A percentile compares a stretch with the other conserved stretches of the same genome.
Conservation (phyloP, 2,329 filamentous ascomycete species). For the Fusarium phyllophilum region DNA sequence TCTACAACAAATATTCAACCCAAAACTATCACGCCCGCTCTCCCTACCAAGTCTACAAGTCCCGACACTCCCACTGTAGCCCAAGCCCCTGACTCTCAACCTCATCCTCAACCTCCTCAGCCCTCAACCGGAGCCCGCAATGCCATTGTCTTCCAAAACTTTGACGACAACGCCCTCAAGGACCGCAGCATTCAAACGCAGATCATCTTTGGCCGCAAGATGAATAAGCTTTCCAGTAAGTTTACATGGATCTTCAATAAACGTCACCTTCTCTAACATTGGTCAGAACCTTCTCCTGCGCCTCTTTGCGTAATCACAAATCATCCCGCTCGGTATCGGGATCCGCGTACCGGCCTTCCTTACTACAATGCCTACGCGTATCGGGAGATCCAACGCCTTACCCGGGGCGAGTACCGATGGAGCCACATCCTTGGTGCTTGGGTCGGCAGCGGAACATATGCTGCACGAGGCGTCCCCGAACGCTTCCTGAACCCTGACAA, state of each 20-base stretch:
- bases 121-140: conserved; percentile 61
- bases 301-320: conserved; percentile 84
- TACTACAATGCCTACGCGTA: conserved; percentile 86
- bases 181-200: conserved; percentile 67
- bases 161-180: conserved; percentile 65
- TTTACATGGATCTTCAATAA: conserved; percentile 4
- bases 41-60: conserved; percentile 13
- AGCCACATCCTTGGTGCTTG: conserved; percentile 84
- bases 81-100: conserved; percentile 32
- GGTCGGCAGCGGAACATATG: conserved; percentile 73
- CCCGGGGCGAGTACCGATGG: conserved; percentile 81
- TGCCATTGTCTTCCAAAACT: conserved; percentile 69
- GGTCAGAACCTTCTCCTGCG: conserved; percentile 59
- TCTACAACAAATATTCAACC: conserved; percentile 16
- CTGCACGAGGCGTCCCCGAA: conserved; percentile 81
- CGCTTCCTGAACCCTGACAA: conserved; percentile 68
- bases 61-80: conserved; percentile 13
- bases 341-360: conserved; percentile 83
- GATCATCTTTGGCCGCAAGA: conserved; percentile 68
- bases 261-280: conserved; percentile 1
- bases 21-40: conserved; percentile 2
- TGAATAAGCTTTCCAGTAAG: conserved; percentile 66
- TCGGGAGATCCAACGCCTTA: conserved; percentile 80
- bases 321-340: conserved; percentile 81
- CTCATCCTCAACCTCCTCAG: conserved; percentile 26